Conservation (phyloP, 2,329 filamentous ascomycete genomes). For the Acarospora socialis region DNA sequence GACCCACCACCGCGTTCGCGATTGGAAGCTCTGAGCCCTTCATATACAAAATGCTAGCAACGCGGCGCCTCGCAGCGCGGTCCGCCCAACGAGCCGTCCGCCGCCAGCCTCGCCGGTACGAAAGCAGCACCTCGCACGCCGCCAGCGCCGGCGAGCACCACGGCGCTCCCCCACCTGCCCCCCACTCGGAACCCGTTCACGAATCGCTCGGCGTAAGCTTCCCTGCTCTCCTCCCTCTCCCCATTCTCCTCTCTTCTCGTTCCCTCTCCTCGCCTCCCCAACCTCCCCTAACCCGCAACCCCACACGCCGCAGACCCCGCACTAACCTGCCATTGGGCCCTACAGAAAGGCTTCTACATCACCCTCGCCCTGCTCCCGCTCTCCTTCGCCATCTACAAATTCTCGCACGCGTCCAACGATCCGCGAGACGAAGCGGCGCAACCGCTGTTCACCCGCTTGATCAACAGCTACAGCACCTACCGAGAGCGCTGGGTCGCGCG, state of each 20-base stretch:
- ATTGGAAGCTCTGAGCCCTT: not conserved
- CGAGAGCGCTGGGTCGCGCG: constrained; percentile 39
- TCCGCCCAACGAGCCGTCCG: constrained; percentile 1
- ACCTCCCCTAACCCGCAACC: constrained; percentile 44
- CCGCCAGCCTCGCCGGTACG: constrained; percentile 6
- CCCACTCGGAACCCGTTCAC: constrained; percentile 11
- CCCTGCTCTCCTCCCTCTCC: not conserved
- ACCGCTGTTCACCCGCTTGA: constrained; percentile 32
- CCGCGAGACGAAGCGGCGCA: constrained; percentile 24
- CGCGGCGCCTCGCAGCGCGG: constrained; percentile 1
- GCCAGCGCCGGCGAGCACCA: not conserved
- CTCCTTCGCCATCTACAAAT: constrained; percentile 28
- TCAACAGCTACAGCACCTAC: constrained; percentile 39
- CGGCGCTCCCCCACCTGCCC: constrained; percentile 2
- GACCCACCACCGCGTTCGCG: not conserved
- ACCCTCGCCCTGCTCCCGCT: constrained; percentile 29
- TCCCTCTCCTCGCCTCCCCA: constrained; percentile 4
- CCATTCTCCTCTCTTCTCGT: not conserved
- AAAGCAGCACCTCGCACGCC: constrained; percentile 5
- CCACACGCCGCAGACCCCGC: constrained; percentile 26
- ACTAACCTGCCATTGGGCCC: constrained; percentile 17
- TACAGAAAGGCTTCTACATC: constrained; percentile 34
- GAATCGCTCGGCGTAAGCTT: constrained; percentile 13
- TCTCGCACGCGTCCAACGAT: constrained; percentile 18
- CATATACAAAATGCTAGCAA: constrained; percentile 5